A percentile compares a stretch with the other conserved stretches of the same genome.
phyloP scores from a whole-genome alignment of 2,329 filamentous ascomycete species.

The Xylaria multiplex region DNA sequence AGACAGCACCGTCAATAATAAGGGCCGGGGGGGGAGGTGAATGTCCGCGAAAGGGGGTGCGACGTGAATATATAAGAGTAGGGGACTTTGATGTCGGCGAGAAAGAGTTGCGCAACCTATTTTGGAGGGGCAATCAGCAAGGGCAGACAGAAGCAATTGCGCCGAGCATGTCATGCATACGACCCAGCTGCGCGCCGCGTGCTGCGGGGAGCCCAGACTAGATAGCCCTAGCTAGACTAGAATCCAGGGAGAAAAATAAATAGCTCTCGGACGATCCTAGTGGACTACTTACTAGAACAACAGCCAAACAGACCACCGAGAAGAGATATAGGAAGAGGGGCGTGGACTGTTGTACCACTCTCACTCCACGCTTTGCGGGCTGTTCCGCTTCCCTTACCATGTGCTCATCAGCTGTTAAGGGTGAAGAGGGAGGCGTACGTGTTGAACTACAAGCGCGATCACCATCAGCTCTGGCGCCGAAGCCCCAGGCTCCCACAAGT shows the following conservation, averaged over 20 bases:
- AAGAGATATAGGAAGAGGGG: conserved; percentile 41
- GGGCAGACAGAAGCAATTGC: conserved; percentile 38
- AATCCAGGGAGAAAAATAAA: conserved; percentile 27
- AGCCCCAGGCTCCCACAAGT: conserved; percentile 45
- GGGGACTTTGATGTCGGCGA: conserved; percentile 60
- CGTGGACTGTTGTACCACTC: conserved; percentile 33
- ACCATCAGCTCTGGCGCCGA: conserved; percentile 47
- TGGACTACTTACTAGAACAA: conserved; percentile 45
- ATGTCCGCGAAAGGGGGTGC: conserved; percentile 49
- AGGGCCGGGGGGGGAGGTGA: conserved; percentile 58
- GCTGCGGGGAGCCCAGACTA: conserved; percentile 37
- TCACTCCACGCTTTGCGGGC: conserved; percentile 31
- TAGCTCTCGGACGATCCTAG: conserved; percentile 23
- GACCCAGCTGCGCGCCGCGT: conserved; percentile 28
- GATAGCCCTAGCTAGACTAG: conserved; percentile 37
- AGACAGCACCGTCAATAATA: conserved; percentile 58
- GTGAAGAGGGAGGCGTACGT: conserved; percentile 17
- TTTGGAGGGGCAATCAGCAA: conserved; percentile 43
- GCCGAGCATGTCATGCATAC: conserved; percentile 41
- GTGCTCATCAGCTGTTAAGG: conserved; percentile 24
- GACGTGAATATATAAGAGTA: conserved; percentile 51
- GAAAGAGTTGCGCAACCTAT: conserved; percentile 63
- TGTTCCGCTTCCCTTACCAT: conserved; percentile 29
- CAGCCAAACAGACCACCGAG: conserved; percentile 41
- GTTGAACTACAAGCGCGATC: conserved; percentile 28